These are phyloP conservation scores for Citrus trifoliata DNA, from an alignment of 345 rosid genomes.

Conservation along the genomic window DNA sequence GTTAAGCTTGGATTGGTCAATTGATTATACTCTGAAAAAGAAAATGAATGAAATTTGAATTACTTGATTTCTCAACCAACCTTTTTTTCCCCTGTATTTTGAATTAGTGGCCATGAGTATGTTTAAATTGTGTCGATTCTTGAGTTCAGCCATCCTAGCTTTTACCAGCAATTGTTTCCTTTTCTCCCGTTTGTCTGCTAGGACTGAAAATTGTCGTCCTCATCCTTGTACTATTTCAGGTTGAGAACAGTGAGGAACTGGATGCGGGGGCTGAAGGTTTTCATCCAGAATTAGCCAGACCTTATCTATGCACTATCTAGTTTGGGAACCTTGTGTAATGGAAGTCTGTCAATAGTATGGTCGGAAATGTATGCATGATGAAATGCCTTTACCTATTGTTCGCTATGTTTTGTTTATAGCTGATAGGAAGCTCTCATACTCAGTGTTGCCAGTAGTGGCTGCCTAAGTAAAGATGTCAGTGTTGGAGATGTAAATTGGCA, in stretches of 20 bases:
- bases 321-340: constrained; percentile 89
- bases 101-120: neutral
- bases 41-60: neutral
- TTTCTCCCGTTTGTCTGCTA: neutral
- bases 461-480: too few relatives aligned
- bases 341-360: constrained; percentile 34
- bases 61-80: neutral
- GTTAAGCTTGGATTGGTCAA: too few relatives aligned
- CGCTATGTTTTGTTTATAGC: neutral
- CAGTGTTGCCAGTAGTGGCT: too few relatives aligned
- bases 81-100: neutral
- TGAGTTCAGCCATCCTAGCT: neutral
- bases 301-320: constrained; percentile 85
- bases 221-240: constrained; percentile 30
- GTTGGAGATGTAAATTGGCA: too few relatives aligned
- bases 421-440: too few relatives aligned
- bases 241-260: constrained; percentile 23
- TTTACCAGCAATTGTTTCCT: neutral
- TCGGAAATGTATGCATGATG: neutral
- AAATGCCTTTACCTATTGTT: neutral
- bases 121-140: too few relatives aligned
- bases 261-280: constrained; percentile 25
- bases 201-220: neutral
- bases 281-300: constrained; percentile 28
- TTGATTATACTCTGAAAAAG: neutral